Conservation (phyloP, 1,139 yeast species). For the Magnusiomyces paraingens region DNA sequence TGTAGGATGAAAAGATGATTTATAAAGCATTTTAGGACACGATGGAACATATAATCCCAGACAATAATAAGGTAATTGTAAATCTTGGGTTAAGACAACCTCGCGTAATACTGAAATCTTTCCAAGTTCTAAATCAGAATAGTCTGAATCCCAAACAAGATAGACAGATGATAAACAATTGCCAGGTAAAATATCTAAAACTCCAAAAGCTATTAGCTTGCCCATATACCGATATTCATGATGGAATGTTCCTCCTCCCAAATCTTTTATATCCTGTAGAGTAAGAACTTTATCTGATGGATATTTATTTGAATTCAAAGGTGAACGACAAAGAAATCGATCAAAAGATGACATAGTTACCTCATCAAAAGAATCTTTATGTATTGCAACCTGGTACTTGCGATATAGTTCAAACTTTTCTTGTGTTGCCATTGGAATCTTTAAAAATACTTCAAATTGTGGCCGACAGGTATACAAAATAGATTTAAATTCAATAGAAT, state of each 20-base stretch:
- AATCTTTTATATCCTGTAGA: conserved; percentile 26
- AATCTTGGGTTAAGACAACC: conserved; percentile 41
- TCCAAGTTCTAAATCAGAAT: conserved; percentile 64
- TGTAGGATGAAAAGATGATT: conserved; percentile 49
- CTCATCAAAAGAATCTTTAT: conserved; percentile 51
- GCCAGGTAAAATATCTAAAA: conserved; percentile 65
- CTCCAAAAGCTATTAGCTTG: conserved; percentile 66
- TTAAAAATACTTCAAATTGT: conserved; percentile 30
- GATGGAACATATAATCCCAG: conserved; percentile 71
- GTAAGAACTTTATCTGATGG: neutral
- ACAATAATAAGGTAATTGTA: conserved; percentile 48
- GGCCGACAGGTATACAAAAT: conserved; percentile 6
- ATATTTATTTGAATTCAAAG: neutral
- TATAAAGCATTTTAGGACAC: conserved; percentile 78
- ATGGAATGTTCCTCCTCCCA: conserved; percentile 50
- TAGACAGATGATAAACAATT: conserved; percentile 76
- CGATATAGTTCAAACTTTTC: conserved; percentile 63
- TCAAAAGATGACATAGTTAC: conserved; percentile 45
- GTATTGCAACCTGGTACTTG: conserved; percentile 64
- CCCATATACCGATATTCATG: conserved; percentile 67
- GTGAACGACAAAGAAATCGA: conserved; percentile 51
- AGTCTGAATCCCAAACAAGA: conserved; percentile 84
- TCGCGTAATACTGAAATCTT: conserved; percentile 73
- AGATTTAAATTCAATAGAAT: neutral
- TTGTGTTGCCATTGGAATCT: conserved; percentile 44